Conservation (phyloP, 495 filamentous ascomycete species). For the Cairneyella variabilis region DNA sequence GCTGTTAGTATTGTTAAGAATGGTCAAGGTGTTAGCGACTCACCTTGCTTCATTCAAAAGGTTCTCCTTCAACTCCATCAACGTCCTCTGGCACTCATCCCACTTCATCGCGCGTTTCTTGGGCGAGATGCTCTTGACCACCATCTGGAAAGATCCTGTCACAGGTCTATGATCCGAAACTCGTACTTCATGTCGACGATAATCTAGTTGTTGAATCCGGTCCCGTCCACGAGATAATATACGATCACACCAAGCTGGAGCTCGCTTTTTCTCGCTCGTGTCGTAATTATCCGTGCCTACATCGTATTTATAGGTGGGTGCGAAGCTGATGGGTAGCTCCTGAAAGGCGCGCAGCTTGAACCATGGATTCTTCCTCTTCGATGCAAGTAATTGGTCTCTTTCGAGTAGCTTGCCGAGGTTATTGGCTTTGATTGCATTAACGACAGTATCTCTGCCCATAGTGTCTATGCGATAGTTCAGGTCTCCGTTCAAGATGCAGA, state of each 20-base stretch:
- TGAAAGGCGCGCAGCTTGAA: conserved; percentile 84
- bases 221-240: conserved; percentile 81
- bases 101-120: conserved; percentile 59
- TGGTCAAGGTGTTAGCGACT: neutral
- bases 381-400: conserved; percentile 87
- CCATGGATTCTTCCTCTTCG: conserved; percentile 77
- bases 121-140: conserved; percentile 72
- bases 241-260: conserved; percentile 97
- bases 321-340: conserved; percentile 83
- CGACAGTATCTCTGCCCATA: conserved; percentile 88
- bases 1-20: conserved; percentile 7
- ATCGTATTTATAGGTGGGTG: conserved; percentile 98
- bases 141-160: conserved; percentile 73
- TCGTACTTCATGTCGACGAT: conserved; percentile 80
- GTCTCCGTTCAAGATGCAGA: conserved; percentile 93
- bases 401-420: conserved; percentile 91
- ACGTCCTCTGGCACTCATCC: conserved; percentile 67
- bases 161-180: conserved; percentile 94
- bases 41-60: conserved; percentile 22
- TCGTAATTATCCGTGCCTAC: conserved; percentile 93
- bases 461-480: conserved; percentile 98
- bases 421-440: conserved; percentile 71
- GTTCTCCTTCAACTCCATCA: conserved; percentile 62
- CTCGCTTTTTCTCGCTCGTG: conserved; percentile 86
- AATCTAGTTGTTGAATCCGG: conserved; percentile 81